These are phyloP conservation scores for Wickerhamiella occidentalis DNA, from an alignment of 805 yeast species.

Conservation along the genomic window DNA sequence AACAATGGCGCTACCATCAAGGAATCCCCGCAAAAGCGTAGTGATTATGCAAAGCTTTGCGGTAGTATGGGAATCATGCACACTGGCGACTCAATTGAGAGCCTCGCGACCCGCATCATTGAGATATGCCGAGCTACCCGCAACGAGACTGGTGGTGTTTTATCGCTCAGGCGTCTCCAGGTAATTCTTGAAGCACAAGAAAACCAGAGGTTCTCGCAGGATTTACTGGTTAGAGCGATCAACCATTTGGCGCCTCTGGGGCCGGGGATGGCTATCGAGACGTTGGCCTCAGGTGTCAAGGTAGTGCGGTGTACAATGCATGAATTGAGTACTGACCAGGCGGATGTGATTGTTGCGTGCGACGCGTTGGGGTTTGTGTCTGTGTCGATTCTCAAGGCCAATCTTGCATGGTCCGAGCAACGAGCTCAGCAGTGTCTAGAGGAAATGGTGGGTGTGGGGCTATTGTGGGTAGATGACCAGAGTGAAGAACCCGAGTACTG, in stretches of 20 bases:
- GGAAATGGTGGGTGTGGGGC: slow-evolving; percentile 70
- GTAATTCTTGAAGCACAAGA: slow-evolving; percentile 24
- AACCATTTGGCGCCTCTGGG: slow-evolving; percentile 46
- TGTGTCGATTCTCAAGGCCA: slow-evolving; percentile 50
- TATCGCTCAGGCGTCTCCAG: slow-evolving; percentile 46
- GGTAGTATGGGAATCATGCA: slow-evolving; percentile 61
- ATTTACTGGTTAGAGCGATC: slow-evolving; percentile 49
- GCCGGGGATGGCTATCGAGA: slow-evolving; percentile 53
- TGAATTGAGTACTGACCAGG: slow-evolving; percentile 57
- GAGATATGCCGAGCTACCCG: slow-evolving; percentile 63
- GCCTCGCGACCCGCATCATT: slow-evolving; percentile 59
- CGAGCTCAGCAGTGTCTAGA: slow-evolving; percentile 54
- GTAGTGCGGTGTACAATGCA: slow-evolving; percentile 55
- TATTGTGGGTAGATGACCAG: slow-evolving; percentile 68
- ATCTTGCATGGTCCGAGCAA: slow-evolving; percentile 58
- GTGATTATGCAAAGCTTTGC: slow-evolving; percentile 66
- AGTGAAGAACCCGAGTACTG: slow-evolving; percentile 28
- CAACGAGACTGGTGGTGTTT: slow-evolving; percentile 70
- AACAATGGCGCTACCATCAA: slow-evolving; percentile 59
- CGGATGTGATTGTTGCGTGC: slow-evolving; percentile 59
- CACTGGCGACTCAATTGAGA: slow-evolving; percentile 27
- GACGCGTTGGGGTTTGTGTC: slow-evolving; percentile 67
- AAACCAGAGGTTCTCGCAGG: slow-evolving; percentile 22
- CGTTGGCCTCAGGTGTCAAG: slow-evolving; percentile 39
- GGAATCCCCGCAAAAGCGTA: slow-evolving; percentile 50